Evolutionary conservation across 352 stramenopile species (phyloP).

Genomic region (Globisporangium barbulae): DNA sequence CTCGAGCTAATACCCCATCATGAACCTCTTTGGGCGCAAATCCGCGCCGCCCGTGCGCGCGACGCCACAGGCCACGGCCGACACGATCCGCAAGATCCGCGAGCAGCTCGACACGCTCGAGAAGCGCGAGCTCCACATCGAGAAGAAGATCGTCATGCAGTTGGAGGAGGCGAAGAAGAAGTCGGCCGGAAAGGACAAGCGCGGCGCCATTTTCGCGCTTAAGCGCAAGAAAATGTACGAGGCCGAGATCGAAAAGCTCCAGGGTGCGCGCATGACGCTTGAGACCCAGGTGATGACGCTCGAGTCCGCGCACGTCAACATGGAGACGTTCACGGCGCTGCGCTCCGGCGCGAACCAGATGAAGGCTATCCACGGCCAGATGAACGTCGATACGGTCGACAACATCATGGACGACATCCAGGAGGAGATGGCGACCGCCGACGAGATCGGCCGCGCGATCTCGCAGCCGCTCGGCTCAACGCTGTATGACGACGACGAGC

Average conservation of each 20-base stretch:
- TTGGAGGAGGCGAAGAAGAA: slow-evolving; percentile 95
- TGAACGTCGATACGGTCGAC: slow-evolving; percentile 97
- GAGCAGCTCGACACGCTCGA: slow-evolving; percentile 90
- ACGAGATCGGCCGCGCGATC: slow-evolving; percentile 94
- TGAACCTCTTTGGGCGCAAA: slow-evolving; percentile 89
- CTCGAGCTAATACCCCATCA: slow-evolving; percentile 13
- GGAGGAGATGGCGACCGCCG: slow-evolving; percentile 94
- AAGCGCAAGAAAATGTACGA: slow-evolving; percentile 99
- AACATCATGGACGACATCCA: slow-evolving; percentile 98
- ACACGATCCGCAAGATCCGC: slow-evolving; percentile 90
- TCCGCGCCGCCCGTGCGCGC: slow-evolving; percentile 47
- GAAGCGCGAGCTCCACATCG: slow-evolving; percentile 94
- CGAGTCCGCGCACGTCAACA: slow-evolving; percentile 93
- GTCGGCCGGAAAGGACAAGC: slow-evolving; percentile 96
- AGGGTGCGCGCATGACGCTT: slow-evolving; percentile 95
- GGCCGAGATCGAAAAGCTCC: slow-evolving; percentile 97
- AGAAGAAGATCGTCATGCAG: slow-evolving; percentile 95
- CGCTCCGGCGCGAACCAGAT: slow-evolving; percentile 91
- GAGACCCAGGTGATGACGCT: slow-evolving; percentile 92
- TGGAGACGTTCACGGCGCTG: slow-evolving; percentile 96
- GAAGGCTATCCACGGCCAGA: slow-evolving; percentile 93
- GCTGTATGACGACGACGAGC: slow-evolving; percentile 92
- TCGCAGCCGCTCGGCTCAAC: slow-evolving; percentile 92
- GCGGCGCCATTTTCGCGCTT: slow-evolving; percentile 95
- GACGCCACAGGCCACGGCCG: slow-evolving; percentile 63